phyloP scores from a whole-genome alignment of 2,329 filamentous ascomycete genomes.

The Reticulascus tulasneorum region DNA sequence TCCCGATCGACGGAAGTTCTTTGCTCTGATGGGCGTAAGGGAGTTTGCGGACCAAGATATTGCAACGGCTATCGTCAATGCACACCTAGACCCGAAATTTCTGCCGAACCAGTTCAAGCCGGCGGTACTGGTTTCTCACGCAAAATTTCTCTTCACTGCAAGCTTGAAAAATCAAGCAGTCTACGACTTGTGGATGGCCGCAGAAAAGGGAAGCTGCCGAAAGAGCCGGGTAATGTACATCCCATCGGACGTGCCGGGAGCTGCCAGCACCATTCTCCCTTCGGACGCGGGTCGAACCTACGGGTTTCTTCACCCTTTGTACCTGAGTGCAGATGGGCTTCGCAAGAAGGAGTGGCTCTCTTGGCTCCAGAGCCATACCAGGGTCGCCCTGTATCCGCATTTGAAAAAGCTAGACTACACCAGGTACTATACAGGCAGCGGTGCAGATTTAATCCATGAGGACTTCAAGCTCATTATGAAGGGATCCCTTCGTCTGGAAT shows the following conservation, averaged over 20 bases:
- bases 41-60: neutral
- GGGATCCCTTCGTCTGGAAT: neutral
- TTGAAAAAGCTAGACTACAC: no score
- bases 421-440: neutral
- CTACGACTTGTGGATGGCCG: slow-evolving; percentile 4
- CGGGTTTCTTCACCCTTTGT: slow-evolving; percentile 5
- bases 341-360: no score
- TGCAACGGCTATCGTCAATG: neutral
- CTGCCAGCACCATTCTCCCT: neutral
- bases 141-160: neutral
- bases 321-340: no score
- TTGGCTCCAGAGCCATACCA: no score
- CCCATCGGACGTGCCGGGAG: neutral
- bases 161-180: neutral
- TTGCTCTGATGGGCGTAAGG: neutral
- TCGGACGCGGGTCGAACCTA: neutral
- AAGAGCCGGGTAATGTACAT: slow-evolving; percentile 2
- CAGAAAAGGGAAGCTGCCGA: slow-evolving; percentile 1
- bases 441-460: no score
- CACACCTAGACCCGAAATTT: neutral
- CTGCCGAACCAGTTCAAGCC: neutral
- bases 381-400: no score
- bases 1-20: neutral
- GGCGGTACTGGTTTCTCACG: neutral
- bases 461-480: neutral